phyloP scores from a whole-genome alignment of 2,329 filamentous ascomycete species.

The Arthrobotrys musiformis region DNA sequence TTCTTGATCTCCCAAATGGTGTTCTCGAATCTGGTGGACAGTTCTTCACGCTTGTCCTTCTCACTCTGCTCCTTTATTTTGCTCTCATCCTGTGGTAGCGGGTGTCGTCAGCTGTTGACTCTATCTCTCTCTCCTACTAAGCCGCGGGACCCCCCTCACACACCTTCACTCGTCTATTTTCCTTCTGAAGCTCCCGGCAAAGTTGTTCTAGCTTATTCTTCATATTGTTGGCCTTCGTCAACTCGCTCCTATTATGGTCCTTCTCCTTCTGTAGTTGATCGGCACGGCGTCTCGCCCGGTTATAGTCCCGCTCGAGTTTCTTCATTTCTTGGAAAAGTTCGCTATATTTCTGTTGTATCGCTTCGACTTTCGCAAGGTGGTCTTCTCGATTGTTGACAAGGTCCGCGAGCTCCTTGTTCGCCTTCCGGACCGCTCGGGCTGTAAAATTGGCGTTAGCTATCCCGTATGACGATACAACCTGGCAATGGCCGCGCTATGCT shows the following conservation, averaged over 20 bases:
- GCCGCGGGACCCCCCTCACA: neutral
- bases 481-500: constrained; percentile 34
- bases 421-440: constrained; percentile 76
- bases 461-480: neutral
- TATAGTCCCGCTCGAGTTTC: constrained; percentile 89
- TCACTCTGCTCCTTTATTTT: constrained; percentile 88
- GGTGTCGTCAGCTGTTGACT: constrained; percentile 1
- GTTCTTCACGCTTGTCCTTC: constrained; percentile 76
- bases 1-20: constrained; percentile 60
- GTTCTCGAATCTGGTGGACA: constrained; percentile 60
- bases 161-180: constrained; percentile 98
- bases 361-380: constrained; percentile 89
- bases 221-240: constrained; percentile 87
- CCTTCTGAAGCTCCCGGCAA: constrained; percentile 90
- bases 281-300: constrained; percentile 94
- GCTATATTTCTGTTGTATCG: constrained; percentile 88
- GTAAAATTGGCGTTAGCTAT: constrained; percentile 21
- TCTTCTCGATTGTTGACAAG: constrained; percentile 89
- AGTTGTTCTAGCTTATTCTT: constrained; percentile 98
- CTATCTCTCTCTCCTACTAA: neutral
- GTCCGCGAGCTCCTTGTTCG: constrained; percentile 87
- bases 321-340: constrained; percentile 96
- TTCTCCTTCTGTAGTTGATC: constrained; percentile 97
- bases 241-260: constrained; percentile 85
- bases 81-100: constrained; percentile 78